Base-by-base conservation (phyloP, 371 early-diverging fungal species). In the Synchytrium microbalum region DNA sequence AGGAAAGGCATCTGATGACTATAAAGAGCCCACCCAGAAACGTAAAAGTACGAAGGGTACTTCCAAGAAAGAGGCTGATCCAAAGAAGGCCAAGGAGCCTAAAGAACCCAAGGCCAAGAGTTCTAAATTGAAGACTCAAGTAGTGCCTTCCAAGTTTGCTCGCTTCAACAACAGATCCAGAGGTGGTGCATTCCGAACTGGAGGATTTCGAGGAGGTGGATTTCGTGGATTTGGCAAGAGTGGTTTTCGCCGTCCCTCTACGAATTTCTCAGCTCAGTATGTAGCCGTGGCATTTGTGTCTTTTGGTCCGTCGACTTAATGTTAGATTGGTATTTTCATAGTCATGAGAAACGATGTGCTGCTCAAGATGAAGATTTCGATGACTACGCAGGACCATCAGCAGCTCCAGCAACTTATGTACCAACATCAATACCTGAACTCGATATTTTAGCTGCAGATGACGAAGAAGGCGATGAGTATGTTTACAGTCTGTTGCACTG, bases 401-500 rank as follows among this genome's bases (percentile, higher is more conserved):
- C 46, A 19, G 5, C 46, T 38, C 10, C 46, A 38, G 10, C 46
- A 10, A 38, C 19, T 19, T 19, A 19, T 10, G 19, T 38, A 19
- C 19, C 46, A 59, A 59, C 32, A 23, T 13, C 59, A 59, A 13
- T 16, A 16, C 30, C 25, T 16, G 28, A 63, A 63, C 16, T 64
- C 32, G 59, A 29, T 14, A 63, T 57, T 28, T 27, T 63, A 19
- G 30, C 24, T 28, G 26, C 63, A 16, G 53, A 63, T 27, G 59
- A 58, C 16, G 53, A 63, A 33, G 16, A 61, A 61, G 59, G 62
- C n/a, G 38, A 38, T 16, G 54, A 63, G 46, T 38, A 38, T 16
- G 54, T 27, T 33, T n/a, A 30, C 31, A 31, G 31, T 1, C 23
- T 61, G 23, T 26, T 61, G 27, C 25, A 24, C 33, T 51, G 51